Percentiles rank a stretch among this genome's conserved stretches.
phyloP scores from a whole-genome alignment of 2,329 filamentous ascomycete genomes.

The Cladosporium phlei region DNA sequence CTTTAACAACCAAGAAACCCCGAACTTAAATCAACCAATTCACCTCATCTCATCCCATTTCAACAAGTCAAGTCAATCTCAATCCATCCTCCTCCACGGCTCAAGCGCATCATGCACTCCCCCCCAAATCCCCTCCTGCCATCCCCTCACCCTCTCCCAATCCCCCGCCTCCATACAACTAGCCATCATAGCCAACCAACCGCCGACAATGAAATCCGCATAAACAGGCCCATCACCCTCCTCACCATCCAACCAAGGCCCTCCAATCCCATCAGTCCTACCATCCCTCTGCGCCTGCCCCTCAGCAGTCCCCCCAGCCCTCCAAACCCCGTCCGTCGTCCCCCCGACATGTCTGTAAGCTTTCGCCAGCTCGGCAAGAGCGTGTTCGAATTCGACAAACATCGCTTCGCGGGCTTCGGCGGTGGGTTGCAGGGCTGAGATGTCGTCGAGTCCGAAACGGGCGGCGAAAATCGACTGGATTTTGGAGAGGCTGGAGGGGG shows the following conservation, averaged over 20 bases:
- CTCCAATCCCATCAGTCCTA: constrained; percentile 25
- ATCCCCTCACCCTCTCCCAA: constrained; percentile 45
- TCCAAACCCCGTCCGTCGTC: constrained; percentile 24
- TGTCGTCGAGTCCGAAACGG: constrained; percentile 37
- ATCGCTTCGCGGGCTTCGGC: constrained; percentile 39
- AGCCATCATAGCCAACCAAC: constrained; percentile 49
- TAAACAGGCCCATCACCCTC: constrained; percentile 43
- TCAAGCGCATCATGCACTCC: constrained; percentile 42
- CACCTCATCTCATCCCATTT: too few relatives aligned
- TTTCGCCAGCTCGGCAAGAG: constrained; percentile 40
- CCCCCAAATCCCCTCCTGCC: constrained; percentile 51
- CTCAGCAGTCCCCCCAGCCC: constrained; percentile 15
- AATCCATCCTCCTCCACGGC: constrained; percentile 23
- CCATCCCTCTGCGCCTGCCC: constrained; percentile 20
- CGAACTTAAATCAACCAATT: too few relatives aligned
- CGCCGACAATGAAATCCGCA: constrained; percentile 55
- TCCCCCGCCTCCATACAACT: constrained; percentile 41
- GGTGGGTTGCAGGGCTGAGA: constrained; percentile 28
- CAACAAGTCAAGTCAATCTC: background rate
- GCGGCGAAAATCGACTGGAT: constrained; percentile 46
- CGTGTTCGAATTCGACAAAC: constrained; percentile 37
- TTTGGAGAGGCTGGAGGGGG: constrained; percentile 44
- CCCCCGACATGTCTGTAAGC: constrained; percentile 37
- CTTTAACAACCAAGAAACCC: too few relatives aligned
- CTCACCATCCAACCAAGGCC: constrained; percentile 48